Conservation (phyloP, 1,139 yeast species). For the Protomyces inouyei region DNA sequence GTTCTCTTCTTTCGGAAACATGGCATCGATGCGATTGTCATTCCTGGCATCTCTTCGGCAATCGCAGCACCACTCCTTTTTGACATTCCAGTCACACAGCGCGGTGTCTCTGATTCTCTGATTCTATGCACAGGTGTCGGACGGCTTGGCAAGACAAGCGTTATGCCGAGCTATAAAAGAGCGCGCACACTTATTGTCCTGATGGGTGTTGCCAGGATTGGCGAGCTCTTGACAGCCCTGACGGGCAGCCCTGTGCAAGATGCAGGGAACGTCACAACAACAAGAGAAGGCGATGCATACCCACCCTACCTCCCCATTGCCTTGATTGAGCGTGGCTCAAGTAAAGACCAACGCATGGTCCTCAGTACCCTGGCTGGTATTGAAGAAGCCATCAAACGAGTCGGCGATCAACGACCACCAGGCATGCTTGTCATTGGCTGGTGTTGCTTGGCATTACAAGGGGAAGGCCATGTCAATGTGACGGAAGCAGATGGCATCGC, state of each 20-base stretch:
- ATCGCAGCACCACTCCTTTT: conserved; percentile 85
- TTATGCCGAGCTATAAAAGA: conserved; percentile 64
- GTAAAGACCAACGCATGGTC: conserved; percentile 86
- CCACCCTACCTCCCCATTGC: conserved; percentile 70
- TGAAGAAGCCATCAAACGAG: conserved; percentile 66
- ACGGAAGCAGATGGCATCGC: conserved; percentile 13
- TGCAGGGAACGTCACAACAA: background rate
- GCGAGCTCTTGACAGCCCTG: conserved; percentile 59
- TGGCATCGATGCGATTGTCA: conserved; percentile 66
- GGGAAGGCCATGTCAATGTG: conserved; percentile 14
- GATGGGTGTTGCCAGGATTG: conserved; percentile 84
- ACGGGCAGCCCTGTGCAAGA: background rate
- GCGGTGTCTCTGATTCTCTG: conserved; percentile 90
- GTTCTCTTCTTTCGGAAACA: conserved; percentile 58
- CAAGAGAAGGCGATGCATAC: conserved; percentile 54
- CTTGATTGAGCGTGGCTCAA: conserved; percentile 83
- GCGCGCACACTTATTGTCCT: conserved; percentile 79
- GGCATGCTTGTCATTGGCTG: conserved; percentile 80
- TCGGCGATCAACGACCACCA: conserved; percentile 82
- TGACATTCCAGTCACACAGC: conserved; percentile 82
- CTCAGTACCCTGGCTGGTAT: conserved; percentile 65
- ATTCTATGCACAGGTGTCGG: conserved; percentile 94
- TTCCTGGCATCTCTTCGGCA: conserved; percentile 90
- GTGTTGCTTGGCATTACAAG: conserved; percentile 57
- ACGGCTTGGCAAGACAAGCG: conserved; percentile 74